Conservation (phyloP, 2,329 filamentous ascomycete genomes). For the Fusarium floridanum region DNA sequence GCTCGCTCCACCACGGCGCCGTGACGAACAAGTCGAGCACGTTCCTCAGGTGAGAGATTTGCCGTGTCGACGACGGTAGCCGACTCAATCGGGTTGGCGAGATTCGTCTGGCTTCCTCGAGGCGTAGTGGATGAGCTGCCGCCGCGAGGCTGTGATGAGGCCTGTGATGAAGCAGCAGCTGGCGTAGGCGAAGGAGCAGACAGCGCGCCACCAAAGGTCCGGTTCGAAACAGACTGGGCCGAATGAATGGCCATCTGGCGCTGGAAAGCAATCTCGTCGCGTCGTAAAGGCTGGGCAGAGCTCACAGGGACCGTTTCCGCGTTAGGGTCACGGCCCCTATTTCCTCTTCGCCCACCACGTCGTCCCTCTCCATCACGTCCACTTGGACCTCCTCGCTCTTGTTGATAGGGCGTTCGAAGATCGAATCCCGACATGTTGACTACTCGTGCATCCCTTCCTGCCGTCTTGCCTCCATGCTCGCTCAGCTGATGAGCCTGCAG, state of each 20-base stretch:
- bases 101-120: constrained; percentile 41
- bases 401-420: constrained; percentile 78
- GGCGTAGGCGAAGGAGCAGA: constrained; percentile 58
- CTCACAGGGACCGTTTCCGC: constrained; percentile 81
- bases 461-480: constrained; percentile 87
- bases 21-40: constrained; percentile 84
- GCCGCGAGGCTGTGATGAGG: constrained; percentile 42
- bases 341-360: constrained; percentile 63
- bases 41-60: constrained; percentile 79
- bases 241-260: constrained; percentile 92
- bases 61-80: constrained; percentile 64
- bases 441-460: constrained; percentile 82
- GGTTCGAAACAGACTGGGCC: constrained; percentile 81
- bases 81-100: constrained; percentile 59
- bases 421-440: constrained; percentile 93
- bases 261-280: constrained; percentile 93
- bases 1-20: constrained; percentile 88
- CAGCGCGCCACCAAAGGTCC: constrained; percentile 88
- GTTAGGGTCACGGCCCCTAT: constrained; percentile 86
- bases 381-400: constrained; percentile 61
- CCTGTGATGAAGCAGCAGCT: constrained; percentile 10
- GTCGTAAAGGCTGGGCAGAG: constrained; percentile 82
- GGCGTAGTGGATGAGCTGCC: constrained; percentile 42
- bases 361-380: constrained; percentile 58
- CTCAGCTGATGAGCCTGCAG: constrained; percentile 92